Percentiles rank a stretch among this genome's conserved stretches.
Evolutionary conservation across 1,284 basidiomycete species (phyloP).

Genomic region (Hymenochaete sp.): DNA sequence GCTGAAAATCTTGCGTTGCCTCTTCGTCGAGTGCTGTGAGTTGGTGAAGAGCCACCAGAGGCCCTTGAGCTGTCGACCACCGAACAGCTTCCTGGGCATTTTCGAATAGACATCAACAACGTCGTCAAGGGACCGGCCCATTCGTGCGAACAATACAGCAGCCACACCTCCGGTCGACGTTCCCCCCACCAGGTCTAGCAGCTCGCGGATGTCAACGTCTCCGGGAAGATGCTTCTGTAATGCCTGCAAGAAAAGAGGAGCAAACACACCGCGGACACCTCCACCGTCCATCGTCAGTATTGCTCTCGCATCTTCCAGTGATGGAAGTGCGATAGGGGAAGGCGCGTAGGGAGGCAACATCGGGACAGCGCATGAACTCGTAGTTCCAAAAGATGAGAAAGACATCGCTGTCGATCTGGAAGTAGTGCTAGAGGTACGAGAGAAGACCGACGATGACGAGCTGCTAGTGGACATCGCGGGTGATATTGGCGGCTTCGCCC

Average conservation of each 20-base stretch:
- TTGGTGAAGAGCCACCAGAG: constrained; percentile 15
- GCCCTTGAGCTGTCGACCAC: constrained; percentile 3
- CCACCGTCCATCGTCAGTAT: constrained; percentile 15
- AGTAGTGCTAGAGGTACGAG: constrained; percentile 1
- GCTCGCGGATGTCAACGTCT: constrained; percentile 11
- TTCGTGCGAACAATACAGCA: constrained; percentile 13
- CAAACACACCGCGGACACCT: constrained; percentile 16
- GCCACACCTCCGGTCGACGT: constrained; percentile 14
- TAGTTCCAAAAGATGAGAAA: constrained; percentile 1
- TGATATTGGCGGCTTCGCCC: constrained; percentile 1
- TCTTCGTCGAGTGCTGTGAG: constrained; percentile 15
- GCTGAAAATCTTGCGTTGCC: constrained; percentile 8
- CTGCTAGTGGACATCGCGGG: constrained; percentile 3
- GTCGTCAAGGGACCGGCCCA: constrained; percentile 9
- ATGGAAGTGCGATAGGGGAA: constrained; percentile 3
- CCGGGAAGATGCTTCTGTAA: constrained; percentile 11
- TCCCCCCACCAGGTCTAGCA: constrained; percentile 15
- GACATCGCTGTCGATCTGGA: constrained; percentile 4
- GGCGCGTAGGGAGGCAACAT: constrained; percentile 14
- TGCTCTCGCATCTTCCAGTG: constrained; percentile 8
- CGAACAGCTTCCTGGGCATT: constrained; percentile 14
- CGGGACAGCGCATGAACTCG: constrained; percentile 8
- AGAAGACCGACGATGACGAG: background rate
- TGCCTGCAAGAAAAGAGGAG: constrained; percentile 11
- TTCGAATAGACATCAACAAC: constrained; percentile 6